Conservation (phyloP, 176 grass and related monocot species). For the Oryza glaberrima region DNA sequence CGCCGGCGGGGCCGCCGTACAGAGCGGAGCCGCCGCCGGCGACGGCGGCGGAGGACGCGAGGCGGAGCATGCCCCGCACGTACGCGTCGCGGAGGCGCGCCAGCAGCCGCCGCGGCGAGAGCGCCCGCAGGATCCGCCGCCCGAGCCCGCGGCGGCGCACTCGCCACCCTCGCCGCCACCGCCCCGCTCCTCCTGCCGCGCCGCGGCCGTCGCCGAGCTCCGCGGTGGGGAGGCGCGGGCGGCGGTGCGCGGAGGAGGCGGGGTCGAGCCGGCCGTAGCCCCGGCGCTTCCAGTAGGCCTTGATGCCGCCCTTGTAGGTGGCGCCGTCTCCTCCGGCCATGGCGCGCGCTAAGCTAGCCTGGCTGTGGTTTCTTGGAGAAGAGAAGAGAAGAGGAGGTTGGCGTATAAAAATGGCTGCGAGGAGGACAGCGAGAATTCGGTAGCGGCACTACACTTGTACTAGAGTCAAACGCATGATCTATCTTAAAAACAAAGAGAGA, state of each 20-base stretch:
- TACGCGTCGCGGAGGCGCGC: constrained; percentile 64
- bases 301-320: constrained; percentile 69
- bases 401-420: background rate
- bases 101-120: constrained; percentile 54
- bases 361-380: background rate
- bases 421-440: background rate
- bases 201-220: constrained; percentile 35
- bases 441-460: background rate
- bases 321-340: constrained; percentile 32
- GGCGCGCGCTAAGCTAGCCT: background rate
- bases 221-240: constrained; percentile 43
- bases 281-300: constrained; percentile 71
- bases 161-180: constrained; percentile 37
- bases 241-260: constrained; percentile 36
- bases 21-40: constrained; percentile 14
- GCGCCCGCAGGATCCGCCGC: constrained; percentile 44
- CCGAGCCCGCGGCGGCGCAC: constrained; percentile 46
- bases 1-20: constrained; percentile 9
- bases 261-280: constrained; percentile 56
- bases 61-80: constrained; percentile 70
- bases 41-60: constrained; percentile 56
- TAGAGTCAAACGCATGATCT: background rate
- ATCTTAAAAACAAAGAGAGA: too few species aligned
- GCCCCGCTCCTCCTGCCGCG: too few species aligned
- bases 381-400: background rate